Conservation (phyloP, 2,329 filamentous ascomycete genomes). For the Aspergillus novoparasiticus region DNA sequence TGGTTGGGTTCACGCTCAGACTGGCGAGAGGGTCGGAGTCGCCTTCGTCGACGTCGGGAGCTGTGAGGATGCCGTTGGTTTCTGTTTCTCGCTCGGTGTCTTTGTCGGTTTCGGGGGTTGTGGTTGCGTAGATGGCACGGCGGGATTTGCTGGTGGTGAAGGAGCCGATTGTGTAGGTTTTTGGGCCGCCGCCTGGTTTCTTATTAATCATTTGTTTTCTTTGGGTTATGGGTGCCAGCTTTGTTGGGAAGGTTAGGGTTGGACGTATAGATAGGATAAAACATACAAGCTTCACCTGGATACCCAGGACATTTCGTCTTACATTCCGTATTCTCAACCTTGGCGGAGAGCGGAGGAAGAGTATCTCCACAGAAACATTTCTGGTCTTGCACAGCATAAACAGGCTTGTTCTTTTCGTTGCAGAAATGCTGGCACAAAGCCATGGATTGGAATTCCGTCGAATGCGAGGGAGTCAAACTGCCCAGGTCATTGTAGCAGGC, state of each 20-base stretch:
- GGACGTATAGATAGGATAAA: neutral
- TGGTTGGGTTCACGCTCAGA: slow-evolving; percentile 16
- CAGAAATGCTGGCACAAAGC: slow-evolving; percentile 23
- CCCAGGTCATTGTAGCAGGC: slow-evolving; percentile 16
- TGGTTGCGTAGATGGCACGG: too few relatives aligned
- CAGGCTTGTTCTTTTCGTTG: slow-evolving; percentile 8
- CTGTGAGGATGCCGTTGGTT: slow-evolving; percentile 16
- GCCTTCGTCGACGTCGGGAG: slow-evolving; percentile 20
- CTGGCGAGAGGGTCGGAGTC: slow-evolving; percentile 20
- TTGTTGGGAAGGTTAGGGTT: neutral
- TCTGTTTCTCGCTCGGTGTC: slow-evolving; percentile 10
- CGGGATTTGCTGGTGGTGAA: neutral
- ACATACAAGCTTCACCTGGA: slow-evolving; percentile 25
- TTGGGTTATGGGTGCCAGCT: too few relatives aligned
- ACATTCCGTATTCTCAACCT: slow-evolving; percentile 26
- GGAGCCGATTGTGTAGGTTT: slow-evolving; percentile 19
- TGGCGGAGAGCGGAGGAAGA: slow-evolving; percentile 17
- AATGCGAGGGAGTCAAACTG: neutral
- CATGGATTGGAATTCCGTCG: slow-evolving; percentile 7
- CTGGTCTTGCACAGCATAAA: slow-evolving; percentile 23
- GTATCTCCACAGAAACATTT: slow-evolving; percentile 28
- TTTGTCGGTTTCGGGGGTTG: slow-evolving; percentile 13
- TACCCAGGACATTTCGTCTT: slow-evolving; percentile 23
- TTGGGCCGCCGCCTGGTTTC: slow-evolving; percentile 10
- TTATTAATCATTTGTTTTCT: neutral